Percentiles rank a stretch among this genome's conserved stretches.
phyloP scores from a whole-genome alignment of 768 basidiomycete genomes.

The Boletus patriciae region DNA sequence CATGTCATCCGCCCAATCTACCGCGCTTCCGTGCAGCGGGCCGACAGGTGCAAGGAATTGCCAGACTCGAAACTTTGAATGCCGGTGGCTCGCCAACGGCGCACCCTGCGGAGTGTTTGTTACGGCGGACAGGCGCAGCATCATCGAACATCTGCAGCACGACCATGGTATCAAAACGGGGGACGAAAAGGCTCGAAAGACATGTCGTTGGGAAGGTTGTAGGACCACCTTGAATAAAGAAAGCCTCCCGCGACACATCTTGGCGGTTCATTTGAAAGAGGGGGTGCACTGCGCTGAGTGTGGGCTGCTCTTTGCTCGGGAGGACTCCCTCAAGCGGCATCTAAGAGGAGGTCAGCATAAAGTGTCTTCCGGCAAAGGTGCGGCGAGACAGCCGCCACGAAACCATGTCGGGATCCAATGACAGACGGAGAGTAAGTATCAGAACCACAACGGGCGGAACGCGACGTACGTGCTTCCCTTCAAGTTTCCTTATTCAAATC shows the following conservation, averaged over 20 bases:
- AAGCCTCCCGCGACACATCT: constrained; percentile 29
- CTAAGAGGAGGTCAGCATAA: constrained; percentile 17
- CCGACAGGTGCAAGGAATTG: background rate
- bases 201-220: constrained; percentile 25
- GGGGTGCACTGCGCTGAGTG: constrained; percentile 16
- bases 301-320: constrained; percentile 25
- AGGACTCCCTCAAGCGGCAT: constrained; percentile 32
- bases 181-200: constrained; percentile 14
- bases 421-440: background rate
- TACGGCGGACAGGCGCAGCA: constrained; percentile 11
- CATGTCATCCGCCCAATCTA: background rate
- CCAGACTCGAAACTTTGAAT: background rate
- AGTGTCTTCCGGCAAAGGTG: background rate
- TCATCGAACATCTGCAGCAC: constrained; percentile 18
- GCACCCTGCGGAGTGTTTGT: background rate
- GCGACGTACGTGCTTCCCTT: background rate
- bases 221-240: constrained; percentile 26
- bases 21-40: background rate
- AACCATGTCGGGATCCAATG: background rate
- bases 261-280: constrained; percentile 26
- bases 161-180: constrained; percentile 15
- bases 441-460: background rate
- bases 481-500: too few relatives aligned
- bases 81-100: constrained; percentile 15
- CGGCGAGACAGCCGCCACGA: background rate